These are phyloP conservation scores for Trichoderma koningii DNA, from an alignment of 2,329 filamentous ascomycete species.

Conservation along the genomic window DNA sequence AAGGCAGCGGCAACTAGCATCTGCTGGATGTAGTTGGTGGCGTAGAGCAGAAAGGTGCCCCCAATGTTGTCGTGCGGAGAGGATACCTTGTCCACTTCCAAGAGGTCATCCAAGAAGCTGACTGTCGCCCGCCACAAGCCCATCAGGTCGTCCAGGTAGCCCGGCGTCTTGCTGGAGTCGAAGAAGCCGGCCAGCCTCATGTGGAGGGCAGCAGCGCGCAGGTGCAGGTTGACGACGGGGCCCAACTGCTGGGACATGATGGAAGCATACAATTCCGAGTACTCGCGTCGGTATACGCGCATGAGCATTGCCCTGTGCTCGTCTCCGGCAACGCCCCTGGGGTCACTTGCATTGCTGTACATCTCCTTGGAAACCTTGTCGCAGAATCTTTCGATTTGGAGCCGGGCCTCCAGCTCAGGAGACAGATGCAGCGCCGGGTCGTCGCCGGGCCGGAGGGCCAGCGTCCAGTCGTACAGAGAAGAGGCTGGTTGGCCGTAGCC, in stretches of 20 bases:
- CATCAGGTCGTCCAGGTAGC: constrained; percentile 74
- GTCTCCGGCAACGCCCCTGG: constrained; percentile 67
- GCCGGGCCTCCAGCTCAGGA: constrained; percentile 64
- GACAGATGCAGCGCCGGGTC: constrained; percentile 61
- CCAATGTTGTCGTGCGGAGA: constrained; percentile 49
- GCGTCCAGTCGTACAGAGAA: constrained; percentile 74
- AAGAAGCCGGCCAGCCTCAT: constrained; percentile 80
- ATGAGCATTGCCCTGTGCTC: constrained; percentile 68
- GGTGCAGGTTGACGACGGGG: constrained; percentile 63
- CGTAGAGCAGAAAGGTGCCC: constrained; percentile 63
- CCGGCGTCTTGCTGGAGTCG: constrained; percentile 70
- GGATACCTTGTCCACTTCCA: constrained; percentile 54
- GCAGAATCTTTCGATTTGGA: constrained; percentile 73
- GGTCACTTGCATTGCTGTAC: constrained; percentile 75
- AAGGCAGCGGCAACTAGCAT: constrained; percentile 83
- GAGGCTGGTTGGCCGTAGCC: constrained; percentile 81
- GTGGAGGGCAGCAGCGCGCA: constrained; percentile 73
- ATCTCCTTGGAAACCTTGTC: constrained; percentile 78
- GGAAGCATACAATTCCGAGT: constrained; percentile 62
- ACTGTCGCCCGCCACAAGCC: constrained; percentile 73
- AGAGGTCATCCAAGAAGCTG: constrained; percentile 67
- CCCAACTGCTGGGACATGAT: constrained; percentile 61
- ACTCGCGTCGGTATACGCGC: constrained; percentile 67
- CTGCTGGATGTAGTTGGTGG: constrained; percentile 77
- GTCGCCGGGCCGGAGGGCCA: constrained; percentile 62